Conservation (phyloP, 225 moss, liverwort and hornwort species). For the Anthoceros angustus region DNA sequence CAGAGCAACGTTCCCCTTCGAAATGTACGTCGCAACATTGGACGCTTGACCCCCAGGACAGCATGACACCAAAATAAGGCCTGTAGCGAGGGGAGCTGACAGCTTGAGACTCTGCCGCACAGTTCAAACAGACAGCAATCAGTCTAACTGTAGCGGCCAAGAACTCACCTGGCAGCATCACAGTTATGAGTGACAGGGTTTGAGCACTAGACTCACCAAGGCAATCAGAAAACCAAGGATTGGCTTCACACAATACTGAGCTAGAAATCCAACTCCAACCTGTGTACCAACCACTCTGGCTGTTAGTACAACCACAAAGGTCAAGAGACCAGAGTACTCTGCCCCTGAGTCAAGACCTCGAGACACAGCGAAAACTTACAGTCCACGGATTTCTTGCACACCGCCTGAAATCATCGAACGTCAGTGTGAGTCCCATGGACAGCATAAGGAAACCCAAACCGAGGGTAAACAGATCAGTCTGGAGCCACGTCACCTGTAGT, state of each 20-base stretch:
- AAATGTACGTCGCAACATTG: conserved; percentile 97
- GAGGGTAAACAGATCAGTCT: conserved; percentile 80
- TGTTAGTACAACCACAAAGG: background rate
- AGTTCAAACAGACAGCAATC: background rate
- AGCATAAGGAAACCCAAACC: conserved; percentile 82
- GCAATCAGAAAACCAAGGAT: conserved; percentile 77
- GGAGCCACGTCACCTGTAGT: conserved; percentile 67
- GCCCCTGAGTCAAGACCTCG: background rate
- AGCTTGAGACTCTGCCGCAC: conserved; percentile 40
- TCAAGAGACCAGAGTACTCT: background rate
- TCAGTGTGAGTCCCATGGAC: conserved; percentile 94
- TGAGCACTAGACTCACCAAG: conserved; percentile 11
- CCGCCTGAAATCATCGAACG: conserved; percentile 75
- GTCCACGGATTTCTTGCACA: conserved; percentile 95
- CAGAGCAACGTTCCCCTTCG: conserved; percentile 95
- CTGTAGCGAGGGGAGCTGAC: conserved; percentile 88
- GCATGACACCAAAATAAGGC: conserved; percentile 86
- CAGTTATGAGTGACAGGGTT: background rate
- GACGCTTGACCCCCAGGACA: conserved; percentile 98
- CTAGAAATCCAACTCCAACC: conserved; percentile 87
- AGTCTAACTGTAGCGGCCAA: background rate
- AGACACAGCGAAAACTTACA: conserved; percentile 16
- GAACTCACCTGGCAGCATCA: background rate
- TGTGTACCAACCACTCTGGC: conserved; percentile 7
- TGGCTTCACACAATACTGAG: conserved; percentile 83